Evolutionary conservation across 73 alveolate genomes (phyloP).

Genomic region (Paramecium biaurelia): DNA sequence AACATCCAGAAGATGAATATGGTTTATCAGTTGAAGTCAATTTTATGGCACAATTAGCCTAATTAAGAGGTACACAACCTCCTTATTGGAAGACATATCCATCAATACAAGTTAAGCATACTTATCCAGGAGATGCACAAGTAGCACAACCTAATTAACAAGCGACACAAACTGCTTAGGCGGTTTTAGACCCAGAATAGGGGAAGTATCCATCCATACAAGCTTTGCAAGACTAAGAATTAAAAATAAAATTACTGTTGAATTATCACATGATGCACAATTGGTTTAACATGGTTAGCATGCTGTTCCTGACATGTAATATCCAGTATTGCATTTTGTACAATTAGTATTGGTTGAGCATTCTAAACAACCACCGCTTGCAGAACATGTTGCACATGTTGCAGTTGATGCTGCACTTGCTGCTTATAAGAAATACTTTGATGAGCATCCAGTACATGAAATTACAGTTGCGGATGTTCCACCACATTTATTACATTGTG

Average conservation of each 20-base stretch:
- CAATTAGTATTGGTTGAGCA: not conserved
- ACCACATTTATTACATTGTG: not conserved
- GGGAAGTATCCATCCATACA: not conserved
- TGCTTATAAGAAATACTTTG: not conserved
- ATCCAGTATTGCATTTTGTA: not conserved
- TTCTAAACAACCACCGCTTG: not conserved
- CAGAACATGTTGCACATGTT: conserved; percentile 23
- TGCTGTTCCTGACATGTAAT: not conserved
- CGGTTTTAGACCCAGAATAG: not conserved
- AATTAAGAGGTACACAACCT: conserved; percentile 24
- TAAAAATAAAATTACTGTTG: not conserved
- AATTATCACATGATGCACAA: not conserved
- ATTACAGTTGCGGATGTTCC: not conserved
- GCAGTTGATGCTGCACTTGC: not conserved
- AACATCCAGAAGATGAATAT: not conserved
- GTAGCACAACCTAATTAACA: conserved; percentile 40
- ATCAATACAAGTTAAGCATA: not conserved
- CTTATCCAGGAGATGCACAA: conserved; percentile 32
- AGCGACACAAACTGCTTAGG: not conserved
- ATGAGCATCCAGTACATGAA: not conserved
- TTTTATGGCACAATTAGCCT: conserved; percentile 2
- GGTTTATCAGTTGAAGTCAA: not conserved
- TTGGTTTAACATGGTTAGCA: not conserved
- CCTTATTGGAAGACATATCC: conserved; percentile 43
- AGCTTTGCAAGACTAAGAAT: not conserved